Evolutionary conservation across 352 stramenopile genomes (phyloP), one percentile per base, ranked within the genome.

Genomic region (Saprolegnia parasitica): DNA sequence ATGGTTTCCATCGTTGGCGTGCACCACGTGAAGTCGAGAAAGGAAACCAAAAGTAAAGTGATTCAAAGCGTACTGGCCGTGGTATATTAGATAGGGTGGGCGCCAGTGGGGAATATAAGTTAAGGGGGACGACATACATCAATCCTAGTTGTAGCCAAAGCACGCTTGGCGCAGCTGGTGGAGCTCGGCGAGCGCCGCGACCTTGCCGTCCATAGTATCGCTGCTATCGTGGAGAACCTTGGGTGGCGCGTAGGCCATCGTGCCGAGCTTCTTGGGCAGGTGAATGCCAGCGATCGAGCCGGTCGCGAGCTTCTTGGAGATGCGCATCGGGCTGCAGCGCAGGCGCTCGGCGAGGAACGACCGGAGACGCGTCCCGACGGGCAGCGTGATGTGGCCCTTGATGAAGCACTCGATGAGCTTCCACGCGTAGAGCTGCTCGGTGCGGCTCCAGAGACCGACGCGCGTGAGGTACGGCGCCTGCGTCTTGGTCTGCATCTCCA

Each of bases 231-330:
- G 8, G 8, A 15, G 39, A 15, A 46, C 39, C 15, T 46, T 46
- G 8, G 39, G 39, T 15, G 39, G 39, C 15, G 39, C 39, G 39
- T 46, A 46, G 8, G 39, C 8, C 39, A 46, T 46, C 8, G 39
- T 46, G 23, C 73, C 73, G 16, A 78, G 73, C 15, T 61, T 65
- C 67, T 74, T 75, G 4, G 74, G 74, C 0, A 78, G 24, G 13
- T 42, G 46, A 11, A 68, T 65, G 56, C 65, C 70, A 0, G 57
- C 72, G 50, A 78, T 76, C 35, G 61, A 65, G 5, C 67, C 63
- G 1, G 60, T 77, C 1, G 87, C 86, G 66, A 95, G 96, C 73
- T 98, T 98, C 77, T 98, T 98, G 4, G 91, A 97, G 62, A 98
- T 97, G 8, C 93, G 74, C 91, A 98, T 98, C 4, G 91, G 90